Base-by-base conservation (phyloP, 495 filamentous ascomycete species). In the Xylaria palmicola region DNA sequence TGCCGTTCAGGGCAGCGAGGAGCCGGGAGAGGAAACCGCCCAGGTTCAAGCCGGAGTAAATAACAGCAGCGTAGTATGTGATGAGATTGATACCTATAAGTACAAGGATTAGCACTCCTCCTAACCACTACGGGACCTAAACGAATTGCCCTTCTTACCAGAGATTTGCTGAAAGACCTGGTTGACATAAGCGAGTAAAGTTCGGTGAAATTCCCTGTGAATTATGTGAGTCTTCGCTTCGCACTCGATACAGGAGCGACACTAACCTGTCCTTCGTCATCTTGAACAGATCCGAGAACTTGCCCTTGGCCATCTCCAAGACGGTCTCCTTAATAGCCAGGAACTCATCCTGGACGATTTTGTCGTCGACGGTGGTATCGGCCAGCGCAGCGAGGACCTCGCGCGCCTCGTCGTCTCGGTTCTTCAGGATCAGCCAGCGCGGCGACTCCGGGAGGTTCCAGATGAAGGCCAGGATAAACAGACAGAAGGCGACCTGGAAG, bases 151-250 rank as follows among this genome's bases (percentile, higher is more conserved):
- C 12, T 36, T 36, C 49, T 53, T 60, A 61, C 59, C 90, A n/a
- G 80, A 83, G 30, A 90, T 85, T 62, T 92, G 88, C 65, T 91
- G 89, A 75, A 90, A 90, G 77, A 89, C 83, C 62, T 91, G 89
- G 71, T 89, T 91, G 69, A 90, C 82, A 66, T 90, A 90, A 44
- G 83, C 89, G 29, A 92, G 77, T 24, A 86, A 70, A 0, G 82
- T 85, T 12, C 90, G 85, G 72, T 92, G 90, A 65, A 93, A 83
- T 68, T 91, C 88, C 30, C 90, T 72, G 32, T n/a, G 9, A 3
- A 51, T 13, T 1, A 9, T 26, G 41, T 67, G 7, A 70, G 57
- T 48, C 41, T n/a, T 49, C 27, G 20, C 13, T 20, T 26, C 7
- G 13, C 13, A 52, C 40, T 39, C n/a, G 19, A n/a, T n/a, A 59